phyloP scores from a whole-genome alignment of 306 rosid species.

The Leucaena leucocephala region DNA sequence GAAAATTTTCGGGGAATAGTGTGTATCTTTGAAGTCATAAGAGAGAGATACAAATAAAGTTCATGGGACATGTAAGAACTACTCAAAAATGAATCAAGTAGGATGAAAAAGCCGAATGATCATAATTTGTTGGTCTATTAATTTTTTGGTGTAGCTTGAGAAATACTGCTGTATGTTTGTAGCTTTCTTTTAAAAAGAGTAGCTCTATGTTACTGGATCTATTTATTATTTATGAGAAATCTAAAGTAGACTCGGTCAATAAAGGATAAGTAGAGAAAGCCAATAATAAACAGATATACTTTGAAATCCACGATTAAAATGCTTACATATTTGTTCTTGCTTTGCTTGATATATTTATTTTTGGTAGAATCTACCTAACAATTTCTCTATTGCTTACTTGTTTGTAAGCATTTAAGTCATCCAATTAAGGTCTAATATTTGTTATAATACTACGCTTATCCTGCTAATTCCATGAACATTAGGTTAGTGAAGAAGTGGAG shows the following conservation, averaged over 20 bases:
- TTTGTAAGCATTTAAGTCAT: conserved; percentile 5
- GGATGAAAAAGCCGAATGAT: not conserved
- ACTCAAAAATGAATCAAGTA: conserved; percentile 6
- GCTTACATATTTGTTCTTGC: not conserved
- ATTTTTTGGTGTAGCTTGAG: not conserved
- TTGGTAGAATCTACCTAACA: not conserved
- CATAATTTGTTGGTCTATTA: not conserved
- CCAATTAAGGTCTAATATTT: not conserved
- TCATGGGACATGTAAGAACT: not conserved
- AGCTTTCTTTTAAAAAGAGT: conserved; percentile 1
- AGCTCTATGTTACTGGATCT: conserved; percentile 12
- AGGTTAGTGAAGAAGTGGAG: conserved; percentile 93
- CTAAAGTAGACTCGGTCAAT: not conserved
- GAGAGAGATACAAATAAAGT: not conserved
- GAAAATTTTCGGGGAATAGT: not conserved
- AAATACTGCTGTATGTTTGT: not conserved
- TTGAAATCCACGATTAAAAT: not conserved
- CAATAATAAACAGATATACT: not conserved
- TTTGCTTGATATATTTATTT: not conserved
- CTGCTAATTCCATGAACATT: conserved; percentile 37
- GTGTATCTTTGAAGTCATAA: not conserved
- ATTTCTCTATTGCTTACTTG: not conserved
- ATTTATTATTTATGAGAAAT: not conserved
- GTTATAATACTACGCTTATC: conserved; percentile 29
- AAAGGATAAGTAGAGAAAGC: not conserved